Percentiles rank a stretch among this genome's conserved stretches.
Evolutionary conservation across 768 basidiomycete species (phyloP).

Genomic region (Crassisporium funariophilum): DNA sequence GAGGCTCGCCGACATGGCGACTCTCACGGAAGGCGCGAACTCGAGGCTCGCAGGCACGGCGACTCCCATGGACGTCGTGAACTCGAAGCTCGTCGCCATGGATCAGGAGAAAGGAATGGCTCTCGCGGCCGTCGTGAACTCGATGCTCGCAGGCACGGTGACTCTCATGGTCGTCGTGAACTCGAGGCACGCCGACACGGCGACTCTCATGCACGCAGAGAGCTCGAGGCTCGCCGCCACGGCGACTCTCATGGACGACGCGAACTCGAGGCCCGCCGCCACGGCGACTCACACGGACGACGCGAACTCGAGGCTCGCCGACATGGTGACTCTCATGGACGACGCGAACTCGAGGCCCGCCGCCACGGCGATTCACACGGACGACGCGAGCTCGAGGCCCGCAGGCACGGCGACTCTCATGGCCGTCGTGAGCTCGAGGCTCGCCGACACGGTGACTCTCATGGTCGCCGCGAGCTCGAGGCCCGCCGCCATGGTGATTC

Average conservation of each 20-base stretch:
- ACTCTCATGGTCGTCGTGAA: constrained; percentile 5
- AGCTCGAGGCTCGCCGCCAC: too few species aligned
- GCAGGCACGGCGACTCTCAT: constrained; percentile 6
- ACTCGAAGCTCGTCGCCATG: constrained; percentile 12
- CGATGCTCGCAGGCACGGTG: constrained; percentile 16
- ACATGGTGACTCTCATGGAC: constrained; percentile 1
- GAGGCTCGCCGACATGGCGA: constrained; percentile 16
- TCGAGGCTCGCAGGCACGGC: constrained; percentile 8
- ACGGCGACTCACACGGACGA: constrained; percentile 9
- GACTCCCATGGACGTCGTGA: constrained; percentile 6
- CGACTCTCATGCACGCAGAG: constrained; percentile 2
- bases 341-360: constrained; percentile 2
- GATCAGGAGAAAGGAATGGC: constrained; percentile 7
- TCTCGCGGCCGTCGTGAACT: constrained; percentile 11
- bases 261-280: too few species aligned
- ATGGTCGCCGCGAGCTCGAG: neutral
- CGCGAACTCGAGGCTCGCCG: too few species aligned
- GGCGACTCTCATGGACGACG: constrained; percentile 2
- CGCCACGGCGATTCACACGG: constrained; percentile 14
- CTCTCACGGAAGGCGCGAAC: constrained; percentile 2
- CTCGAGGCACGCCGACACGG: constrained; percentile 13
- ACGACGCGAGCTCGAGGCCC: constrained; percentile 7
- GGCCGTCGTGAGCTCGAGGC: neutral
- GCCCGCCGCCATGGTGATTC: constrained; percentile 5
- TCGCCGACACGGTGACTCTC: constrained; percentile 3